Evolutionary conservation across 1,284 basidiomycete species (phyloP).

Genomic region (Ceratobasidium sp.): DNA sequence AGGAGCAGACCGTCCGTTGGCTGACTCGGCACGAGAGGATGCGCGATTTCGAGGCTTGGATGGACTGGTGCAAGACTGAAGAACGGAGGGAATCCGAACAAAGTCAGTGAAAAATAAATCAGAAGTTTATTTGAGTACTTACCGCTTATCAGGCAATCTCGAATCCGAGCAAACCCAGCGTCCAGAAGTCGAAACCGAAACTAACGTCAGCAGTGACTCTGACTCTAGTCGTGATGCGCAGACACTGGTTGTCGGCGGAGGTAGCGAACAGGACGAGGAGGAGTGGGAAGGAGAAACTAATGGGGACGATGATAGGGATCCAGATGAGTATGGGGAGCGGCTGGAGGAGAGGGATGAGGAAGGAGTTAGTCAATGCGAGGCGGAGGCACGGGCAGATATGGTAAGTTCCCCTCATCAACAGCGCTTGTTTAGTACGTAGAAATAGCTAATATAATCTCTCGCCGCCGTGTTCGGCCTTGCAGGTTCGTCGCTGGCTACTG

Average conservation of each 20-base stretch:
- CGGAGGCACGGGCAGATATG: background rate
- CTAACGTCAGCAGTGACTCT: background rate
- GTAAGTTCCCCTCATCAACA: background rate
- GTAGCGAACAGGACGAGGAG: background rate
- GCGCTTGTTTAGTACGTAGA: background rate
- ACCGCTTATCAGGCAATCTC: background rate
- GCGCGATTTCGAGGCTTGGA: conserved; percentile 17
- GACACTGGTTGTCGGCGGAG: background rate
- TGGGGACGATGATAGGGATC: conserved; percentile 9
- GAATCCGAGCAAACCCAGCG: background rate
- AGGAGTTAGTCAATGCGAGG: background rate
- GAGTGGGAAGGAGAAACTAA: background rate
- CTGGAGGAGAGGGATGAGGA: background rate
- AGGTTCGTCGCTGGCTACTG: conserved; percentile 4
- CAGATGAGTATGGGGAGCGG: conserved; percentile 8
- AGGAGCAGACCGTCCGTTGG: conserved; percentile 9
- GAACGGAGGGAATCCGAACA: background rate
- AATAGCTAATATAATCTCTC: background rate
- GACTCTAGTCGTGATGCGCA: too few relatives aligned
- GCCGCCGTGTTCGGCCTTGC: background rate
- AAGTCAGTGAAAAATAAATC: conserved; percentile 4
- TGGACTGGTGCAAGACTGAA: background rate
- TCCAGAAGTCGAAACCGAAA: background rate
- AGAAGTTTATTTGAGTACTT: background rate
- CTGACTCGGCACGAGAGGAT: conserved; percentile 26